Percentiles rank a stretch among this genome's conserved stretches.
phyloP scores from a whole-genome alignment of 208 protist genomes.

The Histomonas meleagridis region DNA sequence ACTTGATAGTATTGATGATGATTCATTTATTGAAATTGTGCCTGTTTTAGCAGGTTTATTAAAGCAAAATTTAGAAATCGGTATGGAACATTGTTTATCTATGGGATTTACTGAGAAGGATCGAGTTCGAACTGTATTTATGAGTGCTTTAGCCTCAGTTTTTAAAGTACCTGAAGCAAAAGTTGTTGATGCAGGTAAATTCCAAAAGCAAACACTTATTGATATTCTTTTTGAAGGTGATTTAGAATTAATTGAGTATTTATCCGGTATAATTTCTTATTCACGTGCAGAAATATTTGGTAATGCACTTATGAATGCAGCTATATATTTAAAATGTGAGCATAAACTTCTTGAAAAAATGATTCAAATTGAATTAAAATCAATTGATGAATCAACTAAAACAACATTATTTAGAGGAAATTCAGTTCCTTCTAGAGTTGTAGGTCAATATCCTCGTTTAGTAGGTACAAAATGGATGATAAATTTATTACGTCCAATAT shows the following conservation, averaged over 20 bases:
- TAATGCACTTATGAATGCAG: not conserved
- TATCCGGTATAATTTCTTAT: not conserved
- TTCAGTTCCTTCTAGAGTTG: not conserved
- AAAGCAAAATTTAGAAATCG: not conserved
- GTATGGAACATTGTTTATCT: not conserved
- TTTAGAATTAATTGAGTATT: no score
- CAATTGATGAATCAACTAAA: not conserved
- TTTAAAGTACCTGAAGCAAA: not conserved
- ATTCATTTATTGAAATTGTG: not conserved
- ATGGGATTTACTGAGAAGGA: conserved; percentile 14
- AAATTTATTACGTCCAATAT: not conserved
- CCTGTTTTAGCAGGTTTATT: not conserved
- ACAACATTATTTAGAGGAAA: not conserved
- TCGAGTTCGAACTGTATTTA: not conserved
- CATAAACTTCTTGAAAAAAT: not conserved
- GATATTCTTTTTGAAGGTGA: no score
- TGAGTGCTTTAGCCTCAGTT: not conserved
- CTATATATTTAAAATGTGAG: not conserved
- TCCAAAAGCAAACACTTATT: no score
- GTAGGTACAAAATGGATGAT: not conserved
- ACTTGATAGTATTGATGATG: not conserved
- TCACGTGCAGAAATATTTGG: not conserved
- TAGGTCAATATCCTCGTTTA: not conserved
- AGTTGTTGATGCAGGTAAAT: not conserved
- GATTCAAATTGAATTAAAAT: not conserved